phyloP scores from a whole-genome alignment of 305 asterid species.

The Ilex paraguariensis region DNA sequence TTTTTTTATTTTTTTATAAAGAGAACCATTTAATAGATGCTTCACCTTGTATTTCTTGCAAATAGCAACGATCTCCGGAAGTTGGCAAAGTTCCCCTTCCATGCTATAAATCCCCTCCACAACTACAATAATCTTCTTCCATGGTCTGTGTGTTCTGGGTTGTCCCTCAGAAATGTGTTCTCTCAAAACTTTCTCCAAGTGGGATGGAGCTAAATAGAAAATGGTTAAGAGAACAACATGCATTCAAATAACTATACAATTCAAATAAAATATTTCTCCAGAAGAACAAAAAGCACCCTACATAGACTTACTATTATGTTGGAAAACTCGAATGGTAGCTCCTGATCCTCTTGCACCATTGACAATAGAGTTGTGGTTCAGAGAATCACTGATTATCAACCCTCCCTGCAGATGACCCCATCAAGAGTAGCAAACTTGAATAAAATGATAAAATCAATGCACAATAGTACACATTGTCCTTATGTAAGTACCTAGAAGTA shows the following conservation, averaged over 20 bases:
- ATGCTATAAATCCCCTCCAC: constrained; percentile 99
- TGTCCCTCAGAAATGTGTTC: constrained; percentile 96
- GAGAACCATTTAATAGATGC: constrained; percentile 1
- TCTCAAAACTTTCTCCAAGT: constrained; percentile 85
- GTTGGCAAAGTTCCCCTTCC: constrained; percentile 98
- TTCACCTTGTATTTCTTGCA: constrained; percentile 97
- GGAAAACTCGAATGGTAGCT: constrained; percentile 93
- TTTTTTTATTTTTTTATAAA: too few species aligned
- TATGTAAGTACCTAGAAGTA: constrained; percentile 12
- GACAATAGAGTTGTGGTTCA: constrained; percentile 95
- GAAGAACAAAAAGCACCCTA: constrained; percentile 7
- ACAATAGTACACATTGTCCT: neutral
- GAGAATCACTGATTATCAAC: constrained; percentile 89
- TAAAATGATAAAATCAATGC: neutral
- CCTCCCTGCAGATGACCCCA: constrained; percentile 59
- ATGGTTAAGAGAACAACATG: constrained; percentile 15
- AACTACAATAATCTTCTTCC: constrained; percentile 93
- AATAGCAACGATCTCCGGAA: constrained; percentile 91
- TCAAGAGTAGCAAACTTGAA: neutral
- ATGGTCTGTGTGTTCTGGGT: constrained; percentile 97
- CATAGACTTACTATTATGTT: constrained; percentile 77
- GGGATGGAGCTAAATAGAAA: constrained; percentile 68
- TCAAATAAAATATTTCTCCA: constrained; percentile 5
- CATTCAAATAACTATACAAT: constrained; percentile 6
- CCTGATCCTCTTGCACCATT: constrained; percentile 99